Evolutionary conservation across 345 rosid species (phyloP).

Genomic region (Toxicodendron radicans): DNA sequence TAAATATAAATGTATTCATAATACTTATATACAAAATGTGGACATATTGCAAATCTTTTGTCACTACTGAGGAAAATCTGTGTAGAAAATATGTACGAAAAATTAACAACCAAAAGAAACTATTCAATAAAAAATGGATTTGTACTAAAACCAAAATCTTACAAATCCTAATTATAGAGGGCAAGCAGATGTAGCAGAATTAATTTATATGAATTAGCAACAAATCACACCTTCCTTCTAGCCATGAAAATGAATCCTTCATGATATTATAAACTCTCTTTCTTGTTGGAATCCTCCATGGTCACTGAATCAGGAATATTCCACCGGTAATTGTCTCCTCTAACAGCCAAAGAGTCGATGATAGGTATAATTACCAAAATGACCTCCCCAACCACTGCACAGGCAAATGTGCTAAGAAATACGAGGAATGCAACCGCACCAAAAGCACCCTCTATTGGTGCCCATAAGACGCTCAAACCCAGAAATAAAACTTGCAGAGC

Average conservation of each 20-base stretch:
- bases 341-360: conserved; percentile 52
- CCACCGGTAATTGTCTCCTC: conserved; percentile 25
- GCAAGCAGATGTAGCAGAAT: no score
- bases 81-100: background rate
- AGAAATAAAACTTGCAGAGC: conserved; percentile 39
- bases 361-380: conserved; percentile 65
- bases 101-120: background rate
- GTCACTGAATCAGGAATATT: background rate
- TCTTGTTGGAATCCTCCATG: background rate
- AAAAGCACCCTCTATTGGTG: conserved; percentile 26
- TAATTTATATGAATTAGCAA: background rate
- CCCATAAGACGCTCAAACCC: conserved; percentile 36
- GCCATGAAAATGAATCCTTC: no score
- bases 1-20: no score
- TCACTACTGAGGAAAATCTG: no score
- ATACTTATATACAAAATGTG: no score
- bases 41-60: no score
- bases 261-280: background rate
- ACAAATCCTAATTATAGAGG: background rate
- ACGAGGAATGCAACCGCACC: conserved; percentile 25
- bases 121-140: background rate
- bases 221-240: no score
- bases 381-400: conserved; percentile 52
- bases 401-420: conserved; percentile 29
- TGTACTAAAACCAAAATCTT: background rate